Evolutionary conservation across 345 rosid species (phyloP), one percentile per base, ranked within the genome.

Genomic region (Draba incana): DNA sequence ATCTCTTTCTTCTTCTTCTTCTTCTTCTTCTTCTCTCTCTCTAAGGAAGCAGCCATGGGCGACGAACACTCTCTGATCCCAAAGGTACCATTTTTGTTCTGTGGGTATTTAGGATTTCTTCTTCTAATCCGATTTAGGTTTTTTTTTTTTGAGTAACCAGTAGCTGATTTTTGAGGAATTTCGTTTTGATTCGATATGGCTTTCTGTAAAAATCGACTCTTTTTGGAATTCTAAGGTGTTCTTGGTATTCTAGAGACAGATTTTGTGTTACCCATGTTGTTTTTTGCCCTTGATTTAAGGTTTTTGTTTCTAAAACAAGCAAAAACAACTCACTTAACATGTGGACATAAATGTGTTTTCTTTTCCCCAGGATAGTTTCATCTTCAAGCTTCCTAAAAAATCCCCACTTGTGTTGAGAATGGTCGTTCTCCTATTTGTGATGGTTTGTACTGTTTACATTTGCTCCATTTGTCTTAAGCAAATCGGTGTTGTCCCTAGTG

Each of bases 381-480:
- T 74, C 50, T 66, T 86, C 52, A 94, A 87, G 84, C 80, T 83
- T 56, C 88, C 92, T 5, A 94, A 89, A 85, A 94, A 88, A 77
- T 87, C 93, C 8, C 91, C 98, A 27, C 67, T 94, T 76, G 82
- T 85, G 64, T 76, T 92, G 62, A 81, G 98, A 79, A 88, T 85
- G 96, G 82, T 84, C n/a, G 92, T 94, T 31, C 78, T 94, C 71
- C 49, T 78, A 76, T 84, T 94, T 80, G 88, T 83, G 42, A 89
- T 85, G 92, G 85, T 85, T 1, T 91, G 93, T 64, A 86, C 93
- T 69, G 80, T 91, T 75, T 92, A 87, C 75, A 92, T 89, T 61
- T 92, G 80, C 78, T 82, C 96, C 20, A 82, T 94, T 59, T 92
- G 97, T 77, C 64, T 92, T 7, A 88, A 84, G 83, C 97, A 94